Conservation (phyloP, 805 yeast species). For the Priceomyces haplophilus region DNA sequence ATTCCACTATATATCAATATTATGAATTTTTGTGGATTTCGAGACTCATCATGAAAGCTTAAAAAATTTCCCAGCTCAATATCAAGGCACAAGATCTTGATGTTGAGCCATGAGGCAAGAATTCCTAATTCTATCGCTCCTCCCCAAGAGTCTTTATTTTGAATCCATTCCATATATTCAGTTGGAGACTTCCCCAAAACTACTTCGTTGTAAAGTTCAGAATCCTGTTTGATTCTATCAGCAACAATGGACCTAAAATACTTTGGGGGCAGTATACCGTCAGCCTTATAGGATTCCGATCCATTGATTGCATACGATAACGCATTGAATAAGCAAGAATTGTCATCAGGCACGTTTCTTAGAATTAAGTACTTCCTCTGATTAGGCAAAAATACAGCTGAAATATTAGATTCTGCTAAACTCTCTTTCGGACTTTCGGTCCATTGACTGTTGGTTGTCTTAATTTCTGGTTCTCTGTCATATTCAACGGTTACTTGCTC, state of each 20-base stretch:
- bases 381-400: constrained; percentile 20
- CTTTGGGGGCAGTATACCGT: constrained; percentile 35
- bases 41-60: constrained; percentile 39
- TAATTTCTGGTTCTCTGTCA: constrained; percentile 2
- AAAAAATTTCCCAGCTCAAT: constrained; percentile 59
- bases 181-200: constrained; percentile 50
- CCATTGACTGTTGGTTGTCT: constrained; percentile 9
- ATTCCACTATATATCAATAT: constrained; percentile 64
- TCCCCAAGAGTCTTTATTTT: constrained; percentile 66
- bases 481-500: constrained; percentile 51
- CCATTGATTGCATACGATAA: constrained; percentile 49
- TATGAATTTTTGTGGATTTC: constrained; percentile 43
- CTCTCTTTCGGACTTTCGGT: not conserved
- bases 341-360: constrained; percentile 69
- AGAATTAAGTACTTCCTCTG: constrained; percentile 39
- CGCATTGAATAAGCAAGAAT: constrained; percentile 72
- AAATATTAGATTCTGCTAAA: constrained; percentile 17
- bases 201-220: constrained; percentile 47
- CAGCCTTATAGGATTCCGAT: constrained; percentile 27
- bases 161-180: constrained; percentile 62
- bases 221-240: constrained; percentile 37
- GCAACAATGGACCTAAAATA: constrained; percentile 55
- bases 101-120: constrained; percentile 47
- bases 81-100: constrained; percentile 60
- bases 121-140: constrained; percentile 78